Conservation (phyloP, 495 filamentous ascomycete genomes). For the Terfezia boudieri region DNA sequence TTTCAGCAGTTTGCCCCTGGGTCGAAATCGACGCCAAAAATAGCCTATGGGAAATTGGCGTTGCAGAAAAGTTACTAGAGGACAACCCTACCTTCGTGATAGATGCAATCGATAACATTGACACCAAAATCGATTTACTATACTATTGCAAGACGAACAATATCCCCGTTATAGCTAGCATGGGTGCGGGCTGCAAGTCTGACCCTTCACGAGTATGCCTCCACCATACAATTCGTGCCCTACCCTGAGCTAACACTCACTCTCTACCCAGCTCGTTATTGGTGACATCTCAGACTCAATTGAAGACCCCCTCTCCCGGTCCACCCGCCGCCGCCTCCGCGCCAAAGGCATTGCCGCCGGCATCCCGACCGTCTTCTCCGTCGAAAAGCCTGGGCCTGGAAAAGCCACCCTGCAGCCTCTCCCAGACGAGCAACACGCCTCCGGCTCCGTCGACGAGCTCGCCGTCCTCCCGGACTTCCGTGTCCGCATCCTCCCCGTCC, state of each 20-base stretch:
- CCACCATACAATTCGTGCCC: neutral
- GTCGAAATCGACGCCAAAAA: slow-evolving; percentile 68
- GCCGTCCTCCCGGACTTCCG: slow-evolving; percentile 80
- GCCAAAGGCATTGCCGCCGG: slow-evolving; percentile 58
- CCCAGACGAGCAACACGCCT: slow-evolving; percentile 66
- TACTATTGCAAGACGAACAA: slow-evolving; percentile 60
- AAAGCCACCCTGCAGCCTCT: slow-evolving; percentile 78
- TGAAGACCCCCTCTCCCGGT: slow-evolving; percentile 74
- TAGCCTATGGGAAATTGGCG: slow-evolving; percentile 53
- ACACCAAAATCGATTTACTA: slow-evolving; percentile 80
- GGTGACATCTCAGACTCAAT: slow-evolving; percentile 77
- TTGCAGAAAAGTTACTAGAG: slow-evolving; percentile 40
- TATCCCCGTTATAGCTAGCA: slow-evolving; percentile 70
- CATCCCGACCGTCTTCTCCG: slow-evolving; percentile 81
- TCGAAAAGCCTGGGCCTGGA: slow-evolving; percentile 71
- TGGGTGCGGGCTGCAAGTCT: slow-evolving; percentile 95
- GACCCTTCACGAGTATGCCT: slow-evolving; percentile 43
- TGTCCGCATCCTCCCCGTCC: slow-evolving; percentile 74
- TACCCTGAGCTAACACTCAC: neutral
- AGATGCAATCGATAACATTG: slow-evolving; percentile 96
- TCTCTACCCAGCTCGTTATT: slow-evolving; percentile 30
- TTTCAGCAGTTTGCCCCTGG: slow-evolving; percentile 81
- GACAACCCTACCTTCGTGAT: slow-evolving; percentile 66
- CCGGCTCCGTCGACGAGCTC: slow-evolving; percentile 71
- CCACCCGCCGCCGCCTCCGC: slow-evolving; percentile 58